A percentile compares a stretch with the other conserved stretches of the same genome.
phyloP scores from a whole-genome alignment of 495 filamentous ascomycete genomes.

The Aspergillus sparsus region DNA sequence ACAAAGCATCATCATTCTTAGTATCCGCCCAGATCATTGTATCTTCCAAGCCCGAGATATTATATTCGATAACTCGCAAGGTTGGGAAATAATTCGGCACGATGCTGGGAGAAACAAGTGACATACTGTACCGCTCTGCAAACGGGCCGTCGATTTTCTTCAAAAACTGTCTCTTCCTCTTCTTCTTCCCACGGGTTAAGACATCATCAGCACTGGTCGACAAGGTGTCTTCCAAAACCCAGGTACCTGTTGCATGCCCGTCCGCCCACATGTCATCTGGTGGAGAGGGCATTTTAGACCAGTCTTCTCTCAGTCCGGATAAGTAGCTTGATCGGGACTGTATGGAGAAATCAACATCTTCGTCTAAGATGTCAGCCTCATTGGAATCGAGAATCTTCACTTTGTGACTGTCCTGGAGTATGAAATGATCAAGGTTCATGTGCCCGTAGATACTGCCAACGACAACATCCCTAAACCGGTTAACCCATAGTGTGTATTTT shows the following conservation, averaged over 20 bases:
- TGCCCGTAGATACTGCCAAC: conserved; percentile 81
- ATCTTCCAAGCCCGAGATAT: conserved; percentile 75
- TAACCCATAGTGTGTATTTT: conserved; percentile 89
- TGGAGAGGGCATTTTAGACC: conserved; percentile 72
- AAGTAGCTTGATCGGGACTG: conserved; percentile 76
- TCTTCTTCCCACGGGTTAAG: conserved; percentile 26
- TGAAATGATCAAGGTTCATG: conserved; percentile 99
- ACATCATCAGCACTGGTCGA: conserved; percentile 20
- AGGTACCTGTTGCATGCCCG: conserved; percentile 17
- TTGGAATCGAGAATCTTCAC: conserved; percentile 53
- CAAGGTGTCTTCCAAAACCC: neutral
- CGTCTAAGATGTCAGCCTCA: conserved; percentile 2
- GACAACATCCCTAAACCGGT: conserved; percentile 88
- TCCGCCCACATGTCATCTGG: conserved; percentile 26
- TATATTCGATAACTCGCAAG: conserved; percentile 87
- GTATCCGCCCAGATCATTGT: conserved; percentile 45
- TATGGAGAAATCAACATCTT: conserved; percentile 33
- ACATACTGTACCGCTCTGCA: conserved; percentile 81
- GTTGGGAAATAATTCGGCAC: conserved; percentile 94
- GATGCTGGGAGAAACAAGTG: conserved; percentile 78
- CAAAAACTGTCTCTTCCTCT: conserved; percentile 56
- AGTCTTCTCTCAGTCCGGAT: conserved; percentile 70
- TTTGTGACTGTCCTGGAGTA: conserved; percentile 83
- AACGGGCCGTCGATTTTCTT: conserved; percentile 74
- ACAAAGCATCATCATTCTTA: neutral